Evolutionary conservation across 1,284 basidiomycete genomes (phyloP), one percentile per base, ranked within the genome.

Genomic region (Meripilus lineatus): DNA sequence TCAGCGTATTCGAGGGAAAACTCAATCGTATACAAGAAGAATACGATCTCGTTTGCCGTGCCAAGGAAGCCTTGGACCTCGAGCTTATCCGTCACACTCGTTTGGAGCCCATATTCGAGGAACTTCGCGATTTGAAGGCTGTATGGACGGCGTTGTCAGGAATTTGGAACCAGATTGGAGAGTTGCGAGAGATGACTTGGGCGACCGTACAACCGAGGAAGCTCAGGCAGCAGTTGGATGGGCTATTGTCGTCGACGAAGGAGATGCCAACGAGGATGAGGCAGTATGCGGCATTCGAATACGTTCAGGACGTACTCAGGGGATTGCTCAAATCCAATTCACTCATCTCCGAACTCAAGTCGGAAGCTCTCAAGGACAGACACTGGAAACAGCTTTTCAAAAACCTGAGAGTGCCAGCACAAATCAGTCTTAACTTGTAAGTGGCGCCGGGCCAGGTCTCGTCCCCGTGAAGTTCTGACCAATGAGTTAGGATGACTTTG

Each of bases 361-460:
- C 93, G 7, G 96, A 99, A 59, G 95, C 95, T 1, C 70, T 99
- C 57, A 92, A 97, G 62, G 95, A 99, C 58, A 80, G 96, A 46
- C 96, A 99, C 65, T 99, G 96, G 96, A 91, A 94, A 57, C 89
- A 97, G 62, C 71, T 99, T 21, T 97, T 95, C 80, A 98, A 97
- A 66, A 79, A 79, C n/a, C 69, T 99, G 46, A 79, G 71, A 61
- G 69, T 83, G 51, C 79, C 76, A 26, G 75, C 72, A 20, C 81
- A 79, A 51, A 81, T 83, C 47, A 86, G 72, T 55, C 68, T 83
- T 53, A 77, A 75, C 24, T 67, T 86, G 87, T 89, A 58, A 55
- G 83, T 70, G 7, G 11, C 22, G 8, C 35, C 42, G 38, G 44
- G 34, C 18, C 18, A 32, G 4, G 4, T 42, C 5, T 14, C 25